Percentiles rank a stretch among this genome's conserved stretches.
Evolutionary conservation across 768 basidiomycete genomes (phyloP).

Genomic region (Boletus coccyginus): DNA sequence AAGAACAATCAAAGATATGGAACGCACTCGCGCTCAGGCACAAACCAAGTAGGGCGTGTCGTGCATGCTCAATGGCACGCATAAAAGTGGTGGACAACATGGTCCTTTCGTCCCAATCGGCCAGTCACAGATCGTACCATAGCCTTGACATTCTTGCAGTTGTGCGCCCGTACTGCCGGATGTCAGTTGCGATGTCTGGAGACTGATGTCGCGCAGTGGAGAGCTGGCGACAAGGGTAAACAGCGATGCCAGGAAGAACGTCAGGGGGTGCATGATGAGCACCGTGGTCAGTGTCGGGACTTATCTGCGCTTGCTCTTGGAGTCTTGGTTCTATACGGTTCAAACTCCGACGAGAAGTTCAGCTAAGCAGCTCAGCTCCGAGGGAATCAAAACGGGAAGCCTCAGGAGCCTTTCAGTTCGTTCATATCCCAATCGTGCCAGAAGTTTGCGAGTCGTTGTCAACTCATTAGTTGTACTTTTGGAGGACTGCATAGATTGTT

Average conservation of each 20-base stretch:
- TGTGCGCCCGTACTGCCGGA: background rate
- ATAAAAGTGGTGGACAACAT: conserved; percentile 15
- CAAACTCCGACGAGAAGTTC: background rate
- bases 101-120: conserved; percentile 13
- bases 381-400: too few relatives aligned
- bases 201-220: background rate
- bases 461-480: too few relatives aligned
- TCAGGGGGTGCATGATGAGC: background rate
- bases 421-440: too few relatives aligned
- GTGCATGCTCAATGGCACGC: conserved; percentile 3
- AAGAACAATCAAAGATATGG: background rate
- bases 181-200: background rate
- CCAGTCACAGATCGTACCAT: conserved; percentile 15
- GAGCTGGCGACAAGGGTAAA: background rate
- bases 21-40: background rate
- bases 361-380: too few relatives aligned
- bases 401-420: too few relatives aligned
- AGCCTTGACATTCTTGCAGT: background rate
- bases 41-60: conserved; percentile 12
- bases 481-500: too few relatives aligned
- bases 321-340: too few relatives aligned
- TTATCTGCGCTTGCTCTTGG: background rate
- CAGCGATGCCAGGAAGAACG: background rate
- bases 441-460: too few relatives aligned
- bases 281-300: background rate